A percentile compares a stretch with the other conserved stretches of the same genome.
phyloP scores from a whole-genome alignment of 331 rosid genomes.

The Dryas integrifolia region DNA sequence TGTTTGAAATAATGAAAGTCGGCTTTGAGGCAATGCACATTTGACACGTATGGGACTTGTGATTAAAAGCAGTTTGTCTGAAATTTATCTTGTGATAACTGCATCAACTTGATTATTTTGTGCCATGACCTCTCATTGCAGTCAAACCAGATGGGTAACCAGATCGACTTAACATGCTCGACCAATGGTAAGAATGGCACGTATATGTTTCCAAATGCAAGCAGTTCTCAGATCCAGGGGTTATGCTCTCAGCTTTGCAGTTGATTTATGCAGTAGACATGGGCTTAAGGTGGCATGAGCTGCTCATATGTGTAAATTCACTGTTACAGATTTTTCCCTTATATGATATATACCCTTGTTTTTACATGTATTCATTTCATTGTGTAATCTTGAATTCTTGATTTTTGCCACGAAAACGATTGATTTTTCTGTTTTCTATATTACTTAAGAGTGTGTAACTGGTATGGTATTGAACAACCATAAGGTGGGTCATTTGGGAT shows the following conservation, averaged over 20 bases:
- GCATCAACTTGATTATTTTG: constrained; percentile 7
- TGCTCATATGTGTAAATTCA: constrained; percentile 28
- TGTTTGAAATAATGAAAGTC: neutral
- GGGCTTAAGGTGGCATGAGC: constrained; percentile 15
- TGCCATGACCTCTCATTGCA: constrained; percentile 40
- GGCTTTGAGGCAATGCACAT: neutral
- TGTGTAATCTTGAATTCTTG: neutral
- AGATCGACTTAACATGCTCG: constrained; percentile 75
- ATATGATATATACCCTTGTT: constrained; percentile 5
- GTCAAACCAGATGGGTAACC: constrained; percentile 68
- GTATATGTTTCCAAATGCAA: constrained; percentile 44
- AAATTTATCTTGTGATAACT: neutral
- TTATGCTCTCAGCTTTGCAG: constrained; percentile 68
- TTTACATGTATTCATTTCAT: constrained; percentile 18
- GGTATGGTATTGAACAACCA: too few species aligned
- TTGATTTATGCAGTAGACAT: constrained; percentile 37
- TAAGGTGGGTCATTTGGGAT: too few species aligned
- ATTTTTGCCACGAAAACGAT: neutral
- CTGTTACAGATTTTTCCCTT: constrained; percentile 18
- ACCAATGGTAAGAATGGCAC: constrained; percentile 57
- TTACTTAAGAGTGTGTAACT: neutral
- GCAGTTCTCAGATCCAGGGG: constrained; percentile 68
- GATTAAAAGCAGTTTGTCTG: neutral
- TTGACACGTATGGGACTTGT: neutral
- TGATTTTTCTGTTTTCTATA: neutral